These are phyloP conservation scores for Leptoxyphium fumago DNA, from an alignment of 2,329 filamentous ascomycete species.

Conservation along the genomic window DNA sequence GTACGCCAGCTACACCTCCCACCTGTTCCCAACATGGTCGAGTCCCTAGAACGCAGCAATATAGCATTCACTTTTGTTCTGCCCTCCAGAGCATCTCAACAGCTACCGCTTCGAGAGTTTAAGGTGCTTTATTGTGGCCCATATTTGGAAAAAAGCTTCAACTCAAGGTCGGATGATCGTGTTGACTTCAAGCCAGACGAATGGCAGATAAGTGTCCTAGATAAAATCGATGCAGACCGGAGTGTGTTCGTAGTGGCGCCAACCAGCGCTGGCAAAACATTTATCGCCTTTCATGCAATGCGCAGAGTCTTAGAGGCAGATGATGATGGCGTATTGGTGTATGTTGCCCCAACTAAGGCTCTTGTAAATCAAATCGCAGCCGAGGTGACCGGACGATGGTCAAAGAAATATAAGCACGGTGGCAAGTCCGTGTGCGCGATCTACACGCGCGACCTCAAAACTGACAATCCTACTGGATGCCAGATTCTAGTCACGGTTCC, in stretches of 20 bases:
- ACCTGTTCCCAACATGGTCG: conserved; percentile 23
- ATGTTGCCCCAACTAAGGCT: conserved; percentile 69
- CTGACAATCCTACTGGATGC: conserved; percentile 58
- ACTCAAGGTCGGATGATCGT: conserved; percentile 50
- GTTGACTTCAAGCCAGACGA: conserved; percentile 60
- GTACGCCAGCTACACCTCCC: too few species aligned
- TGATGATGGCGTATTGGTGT: conserved; percentile 58
- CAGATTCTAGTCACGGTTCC: conserved; percentile 67
- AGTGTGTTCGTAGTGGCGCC: conserved; percentile 64
- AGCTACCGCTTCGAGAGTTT: too few species aligned
- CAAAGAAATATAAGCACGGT: conserved; percentile 45
- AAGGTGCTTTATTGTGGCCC: conserved; percentile 56
- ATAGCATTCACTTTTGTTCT: conserved; percentile 31
- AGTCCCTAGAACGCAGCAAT: conserved; percentile 10
- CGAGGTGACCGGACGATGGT: conserved; percentile 60
- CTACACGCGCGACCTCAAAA: conserved; percentile 58
- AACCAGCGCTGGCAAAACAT: conserved; percentile 68
- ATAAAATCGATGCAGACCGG: conserved; percentile 54
- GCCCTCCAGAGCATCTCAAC: conserved; percentile 15
- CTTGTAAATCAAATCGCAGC: conserved; percentile 73
- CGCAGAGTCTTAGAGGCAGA: conserved; percentile 54
- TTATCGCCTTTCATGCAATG: conserved; percentile 77
- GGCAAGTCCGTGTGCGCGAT: conserved; percentile 65
- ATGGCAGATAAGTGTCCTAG: conserved; percentile 62
- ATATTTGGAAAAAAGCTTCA: conserved; percentile 61